These are phyloP conservation scores for Bertia moriformis DNA, from an alignment of 2,329 filamentous ascomycete genomes.

Conservation along the genomic window DNA sequence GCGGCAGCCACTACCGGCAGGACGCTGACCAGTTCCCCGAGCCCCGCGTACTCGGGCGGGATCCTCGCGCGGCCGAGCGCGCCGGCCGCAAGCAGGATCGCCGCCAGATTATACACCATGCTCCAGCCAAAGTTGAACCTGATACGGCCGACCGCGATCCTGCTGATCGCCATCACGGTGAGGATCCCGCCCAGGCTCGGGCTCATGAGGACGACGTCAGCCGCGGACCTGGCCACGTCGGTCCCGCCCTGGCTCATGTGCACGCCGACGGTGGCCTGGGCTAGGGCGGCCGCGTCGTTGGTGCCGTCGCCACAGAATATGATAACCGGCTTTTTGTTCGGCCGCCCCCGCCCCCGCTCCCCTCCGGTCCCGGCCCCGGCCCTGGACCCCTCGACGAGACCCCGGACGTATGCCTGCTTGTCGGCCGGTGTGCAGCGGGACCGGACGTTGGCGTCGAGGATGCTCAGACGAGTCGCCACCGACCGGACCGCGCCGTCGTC, in stretches of 20 bases:
- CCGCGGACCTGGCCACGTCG: constrained; percentile 51
- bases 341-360: too few relatives aligned
- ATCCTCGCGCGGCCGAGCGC: constrained; percentile 43
- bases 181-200: constrained; percentile 38
- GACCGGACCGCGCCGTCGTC: constrained; percentile 30
- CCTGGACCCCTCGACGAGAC: constrained; percentile 15
- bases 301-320: constrained; percentile 68
- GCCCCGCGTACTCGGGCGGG: constrained; percentile 41
- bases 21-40: constrained; percentile 64
- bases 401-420: constrained; percentile 27
- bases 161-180: constrained; percentile 37
- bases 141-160: constrained; percentile 30
- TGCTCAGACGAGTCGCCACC: constrained; percentile 22
- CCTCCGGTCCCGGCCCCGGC: too few relatives aligned
- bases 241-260: constrained; percentile 44
- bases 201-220: constrained; percentile 55
- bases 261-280: constrained; percentile 56
- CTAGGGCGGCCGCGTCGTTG: constrained; percentile 62
- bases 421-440: constrained; percentile 27
- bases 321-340: constrained; percentile 21
- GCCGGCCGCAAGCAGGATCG: constrained; percentile 51
- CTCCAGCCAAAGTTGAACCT: constrained; percentile 59
- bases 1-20: constrained; percentile 51
- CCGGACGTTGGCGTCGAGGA: constrained; percentile 19
- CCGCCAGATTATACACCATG: constrained; percentile 55